These are phyloP conservation scores for Rhododendron mucronatum DNA, from an alignment of 148 eudicot species.

Conservation along the genomic window DNA sequence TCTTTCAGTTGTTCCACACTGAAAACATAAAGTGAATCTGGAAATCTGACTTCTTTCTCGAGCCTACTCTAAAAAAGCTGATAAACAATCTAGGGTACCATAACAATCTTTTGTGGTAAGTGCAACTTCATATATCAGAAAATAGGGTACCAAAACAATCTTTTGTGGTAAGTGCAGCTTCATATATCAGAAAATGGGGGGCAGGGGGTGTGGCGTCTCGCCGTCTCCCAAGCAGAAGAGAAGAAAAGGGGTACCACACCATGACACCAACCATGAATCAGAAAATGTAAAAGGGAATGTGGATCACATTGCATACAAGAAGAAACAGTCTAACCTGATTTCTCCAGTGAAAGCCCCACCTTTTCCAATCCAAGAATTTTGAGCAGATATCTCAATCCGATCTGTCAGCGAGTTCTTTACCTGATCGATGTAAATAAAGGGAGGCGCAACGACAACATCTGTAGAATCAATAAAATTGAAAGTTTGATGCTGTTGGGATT, in stretches of 20 bases:
- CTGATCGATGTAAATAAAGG: constrained; percentile 83
- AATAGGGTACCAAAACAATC: not conserved
- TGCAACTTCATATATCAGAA: not conserved
- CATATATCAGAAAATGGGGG: not conserved
- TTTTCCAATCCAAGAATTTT: constrained; percentile 92
- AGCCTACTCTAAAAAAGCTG: not conserved
- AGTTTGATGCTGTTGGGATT: not conserved
- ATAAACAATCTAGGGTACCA: not conserved
- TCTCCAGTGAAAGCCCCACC: constrained; percentile 99
- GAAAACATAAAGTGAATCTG: constrained; percentile 5
- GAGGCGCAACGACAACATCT: constrained; percentile 97
- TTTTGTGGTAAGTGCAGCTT: not conserved
- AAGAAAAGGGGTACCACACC: not conserved
- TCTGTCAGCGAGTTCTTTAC: constrained; percentile 75
- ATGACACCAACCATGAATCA: not conserved
- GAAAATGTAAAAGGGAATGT: not conserved
- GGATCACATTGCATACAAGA: not conserved
- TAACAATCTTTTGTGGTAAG: not conserved
- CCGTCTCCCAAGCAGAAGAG: not conserved
- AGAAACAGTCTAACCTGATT: constrained; percentile 56
- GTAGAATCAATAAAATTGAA: constrained; percentile 21
- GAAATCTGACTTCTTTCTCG: not conserved
- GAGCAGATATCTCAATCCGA: constrained; percentile 83
- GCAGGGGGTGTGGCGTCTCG: no score
- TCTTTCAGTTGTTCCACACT: constrained; percentile 90